Conservation (phyloP, 75 land plant genomes). For the Cryptomeria japonica region DNA sequence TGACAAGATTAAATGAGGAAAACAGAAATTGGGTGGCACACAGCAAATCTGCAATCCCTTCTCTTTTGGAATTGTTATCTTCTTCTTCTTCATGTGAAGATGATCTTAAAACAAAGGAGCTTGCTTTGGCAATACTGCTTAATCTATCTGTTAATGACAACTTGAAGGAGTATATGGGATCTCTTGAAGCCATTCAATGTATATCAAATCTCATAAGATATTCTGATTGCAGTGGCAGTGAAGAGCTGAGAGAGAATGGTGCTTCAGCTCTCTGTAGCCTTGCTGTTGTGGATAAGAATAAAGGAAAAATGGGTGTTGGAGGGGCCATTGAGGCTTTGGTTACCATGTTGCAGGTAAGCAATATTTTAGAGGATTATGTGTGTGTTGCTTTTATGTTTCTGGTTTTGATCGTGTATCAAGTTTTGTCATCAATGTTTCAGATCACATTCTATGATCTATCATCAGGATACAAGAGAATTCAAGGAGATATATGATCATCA, state of each 20-base stretch:
- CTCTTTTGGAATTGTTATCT: constrained; percentile 23
- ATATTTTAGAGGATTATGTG: not conserved
- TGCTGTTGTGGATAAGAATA: constrained; percentile 56
- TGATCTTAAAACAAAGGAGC: constrained; percentile 12
- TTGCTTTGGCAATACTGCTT: constrained; percentile 42
- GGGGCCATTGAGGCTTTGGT: constrained; percentile 39
- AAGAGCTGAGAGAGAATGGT: constrained; percentile 21
- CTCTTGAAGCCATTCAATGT: constrained; percentile 3
- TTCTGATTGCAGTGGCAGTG: not conserved
- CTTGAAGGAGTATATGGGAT: not conserved
- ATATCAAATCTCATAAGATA: not conserved
- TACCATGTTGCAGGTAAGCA: not conserved
- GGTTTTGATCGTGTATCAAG: too few relatives aligned
- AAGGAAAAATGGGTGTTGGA: constrained; percentile 44
- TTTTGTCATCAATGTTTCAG: too few relatives aligned
- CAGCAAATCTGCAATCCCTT: constrained; percentile 15
- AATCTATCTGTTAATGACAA: constrained; percentile 38
- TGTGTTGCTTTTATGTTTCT: too few relatives aligned
- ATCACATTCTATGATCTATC: too few relatives aligned
- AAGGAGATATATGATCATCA: too few relatives aligned
- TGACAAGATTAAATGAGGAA: constrained; percentile 36
- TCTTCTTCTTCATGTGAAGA: constrained; percentile 17
- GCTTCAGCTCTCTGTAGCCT: constrained; percentile 48
- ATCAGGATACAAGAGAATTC: too few relatives aligned
- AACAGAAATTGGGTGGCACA: constrained; percentile 37